Evolutionary conservation across 768 basidiomycete species (phyloP).

Genomic region (Mycena belliarum): DNA sequence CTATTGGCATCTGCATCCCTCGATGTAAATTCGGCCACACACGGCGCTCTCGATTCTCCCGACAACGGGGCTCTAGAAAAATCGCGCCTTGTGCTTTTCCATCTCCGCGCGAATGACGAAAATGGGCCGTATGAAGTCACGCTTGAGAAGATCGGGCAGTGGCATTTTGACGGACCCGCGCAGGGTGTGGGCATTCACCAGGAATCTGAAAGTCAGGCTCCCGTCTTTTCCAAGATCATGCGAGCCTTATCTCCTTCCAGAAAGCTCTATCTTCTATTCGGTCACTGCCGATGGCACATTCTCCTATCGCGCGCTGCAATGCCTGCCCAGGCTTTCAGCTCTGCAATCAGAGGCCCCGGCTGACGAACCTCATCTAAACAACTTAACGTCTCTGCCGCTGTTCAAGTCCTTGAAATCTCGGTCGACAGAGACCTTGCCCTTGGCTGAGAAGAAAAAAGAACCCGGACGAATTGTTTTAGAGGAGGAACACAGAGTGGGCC

Average conservation of each 20-base stretch:
- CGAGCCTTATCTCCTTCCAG: conserved; percentile 26
- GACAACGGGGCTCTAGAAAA: conserved; percentile 37
- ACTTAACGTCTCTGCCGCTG: conserved; percentile 41
- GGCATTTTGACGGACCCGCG: conserved; percentile 52
- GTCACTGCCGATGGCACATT: conserved; percentile 47
- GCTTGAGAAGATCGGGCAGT: conserved; percentile 54
- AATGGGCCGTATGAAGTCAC: conserved; percentile 32
- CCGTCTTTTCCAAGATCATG: background rate
- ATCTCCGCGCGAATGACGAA: conserved; percentile 32
- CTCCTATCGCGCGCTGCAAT: conserved; percentile 39
- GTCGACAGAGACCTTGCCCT: conserved; percentile 48
- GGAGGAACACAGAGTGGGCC: conserved; percentile 35
- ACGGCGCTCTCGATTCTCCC: conserved; percentile 31
- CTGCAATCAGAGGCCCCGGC: conserved; percentile 25
- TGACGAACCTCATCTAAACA: conserved; percentile 32
- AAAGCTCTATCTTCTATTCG: conserved; percentile 40
- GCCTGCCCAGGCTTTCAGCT: conserved; percentile 29
- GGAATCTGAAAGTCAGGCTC: conserved; percentile 47
- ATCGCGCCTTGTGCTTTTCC: conserved; percentile 42
- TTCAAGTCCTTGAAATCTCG: conserved; percentile 57
- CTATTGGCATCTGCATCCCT: conserved; percentile 50
- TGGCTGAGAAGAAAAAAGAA: conserved; percentile 24
- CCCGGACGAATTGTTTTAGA: conserved; percentile 33
- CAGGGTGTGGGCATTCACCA: conserved; percentile 46
- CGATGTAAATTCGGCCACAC: conserved; percentile 35